A percentile compares a stretch with the other conserved stretches of the same genome.
These are phyloP conservation scores for Pinus taeda DNA, from an alignment of 75 land plant species.

Conservation along the genomic window DNA sequence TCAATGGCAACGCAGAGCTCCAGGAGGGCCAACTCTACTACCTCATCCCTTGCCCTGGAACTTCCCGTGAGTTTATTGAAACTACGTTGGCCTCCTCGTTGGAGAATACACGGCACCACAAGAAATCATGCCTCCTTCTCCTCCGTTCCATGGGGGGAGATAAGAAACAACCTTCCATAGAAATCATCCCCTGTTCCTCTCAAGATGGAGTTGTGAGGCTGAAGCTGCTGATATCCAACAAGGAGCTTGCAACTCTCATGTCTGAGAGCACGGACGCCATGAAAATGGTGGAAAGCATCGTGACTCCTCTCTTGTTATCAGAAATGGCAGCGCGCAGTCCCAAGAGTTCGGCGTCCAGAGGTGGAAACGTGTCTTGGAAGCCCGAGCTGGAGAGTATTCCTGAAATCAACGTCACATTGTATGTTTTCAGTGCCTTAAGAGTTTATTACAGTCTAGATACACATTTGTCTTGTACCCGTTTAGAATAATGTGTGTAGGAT, in stretches of 20 bases:
- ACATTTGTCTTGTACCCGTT: too few relatives aligned
- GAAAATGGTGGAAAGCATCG: slow-evolving; percentile 9
- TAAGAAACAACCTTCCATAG: slow-evolving; percentile 1
- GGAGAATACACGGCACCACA: not conserved
- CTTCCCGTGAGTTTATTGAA: not conserved
- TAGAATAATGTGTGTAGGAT: too few relatives aligned
- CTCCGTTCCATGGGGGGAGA: not conserved
- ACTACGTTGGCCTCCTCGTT: not conserved
- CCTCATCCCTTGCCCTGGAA: not conserved
- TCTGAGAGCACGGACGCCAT: slow-evolving; percentile 9
- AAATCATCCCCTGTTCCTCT: slow-evolving; percentile 4
- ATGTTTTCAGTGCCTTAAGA: not conserved
- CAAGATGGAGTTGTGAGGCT: slow-evolving; percentile 6
- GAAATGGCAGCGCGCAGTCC: slow-evolving; percentile 3
- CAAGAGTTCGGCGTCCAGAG: not conserved
- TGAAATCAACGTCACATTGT: slow-evolving; percentile 9
- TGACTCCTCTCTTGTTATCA: not conserved
- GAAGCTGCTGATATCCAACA: slow-evolving; percentile 8
- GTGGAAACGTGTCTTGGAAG: slow-evolving; percentile 4
- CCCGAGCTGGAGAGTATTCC: slow-evolving; percentile 6
- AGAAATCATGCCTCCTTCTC: not conserved
- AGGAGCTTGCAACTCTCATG: slow-evolving; percentile 6
- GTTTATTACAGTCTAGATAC: too few relatives aligned
- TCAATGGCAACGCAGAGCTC: not conserved
- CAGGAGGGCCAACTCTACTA: slow-evolving; percentile 1